phyloP scores from a whole-genome alignment of 2,329 filamentous ascomycete genomes.

The Pseudofabraea citricarpa region DNA sequence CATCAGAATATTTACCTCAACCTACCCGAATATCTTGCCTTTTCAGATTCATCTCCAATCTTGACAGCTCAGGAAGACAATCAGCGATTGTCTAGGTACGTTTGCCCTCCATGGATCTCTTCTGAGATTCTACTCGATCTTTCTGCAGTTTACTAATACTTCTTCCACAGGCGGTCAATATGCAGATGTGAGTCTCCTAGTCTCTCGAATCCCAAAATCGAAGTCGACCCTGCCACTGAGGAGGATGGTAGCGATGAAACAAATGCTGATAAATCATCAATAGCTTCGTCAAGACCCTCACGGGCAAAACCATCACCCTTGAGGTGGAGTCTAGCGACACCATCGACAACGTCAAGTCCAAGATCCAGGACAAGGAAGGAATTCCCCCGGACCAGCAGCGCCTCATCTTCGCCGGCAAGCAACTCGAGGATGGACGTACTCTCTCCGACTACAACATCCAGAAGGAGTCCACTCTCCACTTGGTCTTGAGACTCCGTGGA shows the following conservation, averaged over 20 bases:
- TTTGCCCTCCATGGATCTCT: background rate
- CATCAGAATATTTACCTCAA: background rate
- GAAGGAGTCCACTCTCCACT: conserved; percentile 98
- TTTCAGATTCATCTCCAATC: conserved; percentile 6
- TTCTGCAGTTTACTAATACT: background rate
- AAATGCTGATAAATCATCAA: conserved; percentile 57
- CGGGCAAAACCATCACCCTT: conserved; percentile 99
- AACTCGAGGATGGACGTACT: conserved; percentile 98
- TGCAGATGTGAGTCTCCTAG: conserved; percentile 20
- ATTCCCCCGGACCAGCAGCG: conserved; percentile 99
- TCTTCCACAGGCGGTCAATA: conserved; percentile 40
- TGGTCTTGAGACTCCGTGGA: conserved; percentile 97
- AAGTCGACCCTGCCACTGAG: too few species aligned
- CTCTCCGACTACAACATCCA: conserved; percentile 99
- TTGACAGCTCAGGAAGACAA: conserved; percentile 28
- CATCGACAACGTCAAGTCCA: conserved; percentile 99
- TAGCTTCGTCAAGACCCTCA: conserved; percentile 76
- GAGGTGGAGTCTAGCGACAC: conserved; percentile 99
- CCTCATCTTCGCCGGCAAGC: conserved; percentile 99
- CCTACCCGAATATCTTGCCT: conserved; percentile 5
- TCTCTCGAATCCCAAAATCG: background rate
- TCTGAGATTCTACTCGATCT: background rate
- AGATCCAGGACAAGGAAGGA: conserved; percentile 98
- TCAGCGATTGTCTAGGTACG: conserved; percentile 26
- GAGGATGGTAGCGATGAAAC: background rate